Evolutionary conservation across 2,329 filamentous ascomycete species (phyloP).

Genomic region (Colletotrichum australisinense): DNA sequence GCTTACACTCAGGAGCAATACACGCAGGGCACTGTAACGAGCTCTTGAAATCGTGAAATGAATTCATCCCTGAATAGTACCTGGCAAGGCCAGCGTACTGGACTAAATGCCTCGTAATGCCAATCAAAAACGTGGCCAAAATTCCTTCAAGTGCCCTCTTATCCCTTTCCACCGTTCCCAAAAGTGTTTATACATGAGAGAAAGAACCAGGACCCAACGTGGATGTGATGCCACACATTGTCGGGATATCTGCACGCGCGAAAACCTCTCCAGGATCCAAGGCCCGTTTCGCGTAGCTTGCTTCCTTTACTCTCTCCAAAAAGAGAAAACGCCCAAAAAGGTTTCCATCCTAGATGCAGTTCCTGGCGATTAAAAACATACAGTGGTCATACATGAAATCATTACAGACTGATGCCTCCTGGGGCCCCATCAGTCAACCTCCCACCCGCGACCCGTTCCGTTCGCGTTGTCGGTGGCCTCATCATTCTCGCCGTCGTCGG

Average conservation of each 20-base stretch:
- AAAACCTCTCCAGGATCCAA: constrained; percentile 10
- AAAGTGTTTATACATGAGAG: constrained; percentile 16
- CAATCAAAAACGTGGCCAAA: not conserved
- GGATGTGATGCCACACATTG: not conserved
- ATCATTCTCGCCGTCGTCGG: constrained; percentile 33
- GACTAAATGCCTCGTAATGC: constrained; percentile 23
- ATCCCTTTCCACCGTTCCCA: not conserved
- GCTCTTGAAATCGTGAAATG: not conserved
- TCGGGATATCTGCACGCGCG: not conserved
- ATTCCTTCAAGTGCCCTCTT: not conserved
- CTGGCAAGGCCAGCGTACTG: not conserved
- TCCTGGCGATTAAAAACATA: constrained; percentile 20
- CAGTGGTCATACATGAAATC: constrained; percentile 33
- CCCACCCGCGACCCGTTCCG: constrained; percentile 31
- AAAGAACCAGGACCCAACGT: not conserved
- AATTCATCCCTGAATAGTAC: not conserved
- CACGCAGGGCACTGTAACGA: not conserved
- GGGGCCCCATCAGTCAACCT: constrained; percentile 32
- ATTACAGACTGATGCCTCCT: constrained; percentile 13
- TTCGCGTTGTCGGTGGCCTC: constrained; percentile 30
- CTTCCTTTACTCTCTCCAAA: constrained; percentile 3
- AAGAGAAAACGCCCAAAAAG: constrained; percentile 11
- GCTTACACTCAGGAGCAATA: not conserved
- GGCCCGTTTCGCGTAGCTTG: not conserved
- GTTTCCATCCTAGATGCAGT: constrained; percentile 27